Evolutionary conservation across 2,329 filamentous ascomycete genomes (phyloP).

Genomic region (Colletotrichum shisoi): DNA sequence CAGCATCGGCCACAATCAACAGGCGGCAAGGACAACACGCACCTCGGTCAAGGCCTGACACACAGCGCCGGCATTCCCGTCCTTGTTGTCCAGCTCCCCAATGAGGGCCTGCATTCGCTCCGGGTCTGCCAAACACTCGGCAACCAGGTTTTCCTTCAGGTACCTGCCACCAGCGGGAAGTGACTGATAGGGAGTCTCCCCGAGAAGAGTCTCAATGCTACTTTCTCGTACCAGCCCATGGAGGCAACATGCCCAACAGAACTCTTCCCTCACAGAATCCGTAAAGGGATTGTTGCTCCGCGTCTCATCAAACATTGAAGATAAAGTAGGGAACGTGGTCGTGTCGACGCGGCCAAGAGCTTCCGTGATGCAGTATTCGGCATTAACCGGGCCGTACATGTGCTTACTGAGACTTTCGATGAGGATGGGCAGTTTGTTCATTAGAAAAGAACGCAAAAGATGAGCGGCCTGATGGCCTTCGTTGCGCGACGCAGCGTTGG

Average conservation of each 20-base stretch:
- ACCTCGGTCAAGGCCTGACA: conserved; percentile 79
- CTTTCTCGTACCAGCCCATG: conserved; percentile 83
- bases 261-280: conserved; percentile 71
- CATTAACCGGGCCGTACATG: conserved; percentile 76
- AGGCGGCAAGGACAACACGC: conserved; percentile 40
- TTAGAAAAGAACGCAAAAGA: conserved; percentile 83
- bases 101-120: conserved; percentile 79
- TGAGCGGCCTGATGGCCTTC: conserved; percentile 68
- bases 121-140: conserved; percentile 78
- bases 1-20: conserved; percentile 20
- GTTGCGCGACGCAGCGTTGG: conserved; percentile 79
- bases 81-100: conserved; percentile 84
- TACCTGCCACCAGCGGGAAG: conserved; percentile 78
- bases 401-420: conserved; percentile 65
- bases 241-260: conserved; percentile 88
- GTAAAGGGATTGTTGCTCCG: conserved; percentile 66
- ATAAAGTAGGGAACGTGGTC: conserved; percentile 71
- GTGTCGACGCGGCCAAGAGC: conserved; percentile 83
- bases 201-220: conserved; percentile 80
- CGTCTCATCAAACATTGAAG: conserved; percentile 66
- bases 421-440: conserved; percentile 69
- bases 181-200: conserved; percentile 83
- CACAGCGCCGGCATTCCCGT: conserved; percentile 89
- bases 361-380: conserved; percentile 74
- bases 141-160: conserved; percentile 78